A percentile compares a stretch with the other conserved stretches of the same genome.
Evolutionary conservation across 2,329 filamentous ascomycete species (phyloP).

Genomic region (Botrytis fragariae): DNA sequence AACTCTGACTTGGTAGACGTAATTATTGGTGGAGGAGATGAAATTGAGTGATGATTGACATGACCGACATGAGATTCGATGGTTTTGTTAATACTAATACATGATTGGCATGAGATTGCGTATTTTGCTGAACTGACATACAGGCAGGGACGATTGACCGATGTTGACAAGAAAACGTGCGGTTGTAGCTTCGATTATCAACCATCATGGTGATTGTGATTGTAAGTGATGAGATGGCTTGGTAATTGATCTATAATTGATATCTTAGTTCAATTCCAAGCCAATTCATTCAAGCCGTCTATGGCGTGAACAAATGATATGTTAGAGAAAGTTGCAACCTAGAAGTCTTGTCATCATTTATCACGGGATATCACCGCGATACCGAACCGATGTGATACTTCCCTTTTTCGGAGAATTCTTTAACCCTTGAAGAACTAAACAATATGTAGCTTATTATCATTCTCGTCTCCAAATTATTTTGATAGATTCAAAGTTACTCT

Average conservation of each 20-base stretch:
- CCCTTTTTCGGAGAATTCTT: background rate
- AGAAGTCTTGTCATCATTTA: background rate
- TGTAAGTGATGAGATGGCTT: background rate
- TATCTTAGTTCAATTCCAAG: background rate
- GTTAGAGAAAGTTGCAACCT: background rate
- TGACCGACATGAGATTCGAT: background rate
- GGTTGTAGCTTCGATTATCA: background rate
- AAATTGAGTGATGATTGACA: background rate
- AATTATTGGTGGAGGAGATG: background rate
- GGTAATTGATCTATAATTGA: background rate
- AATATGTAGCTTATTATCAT: background rate
- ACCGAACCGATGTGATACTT: background rate
- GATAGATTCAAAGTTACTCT: background rate
- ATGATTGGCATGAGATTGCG: background rate
- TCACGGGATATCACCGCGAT: conserved; percentile 1
- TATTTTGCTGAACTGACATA: background rate
- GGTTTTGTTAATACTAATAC: background rate
- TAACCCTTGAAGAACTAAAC: background rate
- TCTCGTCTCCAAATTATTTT: background rate
- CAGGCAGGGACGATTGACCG: background rate
- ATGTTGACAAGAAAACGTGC: background rate
- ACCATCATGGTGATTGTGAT: background rate
- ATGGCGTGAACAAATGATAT: background rate
- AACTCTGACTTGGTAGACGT: background rate
- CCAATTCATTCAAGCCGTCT: background rate